These are phyloP conservation scores for Silene conica DNA, from an alignment of 148 eudicot genomes.

Conservation along the genomic window DNA sequence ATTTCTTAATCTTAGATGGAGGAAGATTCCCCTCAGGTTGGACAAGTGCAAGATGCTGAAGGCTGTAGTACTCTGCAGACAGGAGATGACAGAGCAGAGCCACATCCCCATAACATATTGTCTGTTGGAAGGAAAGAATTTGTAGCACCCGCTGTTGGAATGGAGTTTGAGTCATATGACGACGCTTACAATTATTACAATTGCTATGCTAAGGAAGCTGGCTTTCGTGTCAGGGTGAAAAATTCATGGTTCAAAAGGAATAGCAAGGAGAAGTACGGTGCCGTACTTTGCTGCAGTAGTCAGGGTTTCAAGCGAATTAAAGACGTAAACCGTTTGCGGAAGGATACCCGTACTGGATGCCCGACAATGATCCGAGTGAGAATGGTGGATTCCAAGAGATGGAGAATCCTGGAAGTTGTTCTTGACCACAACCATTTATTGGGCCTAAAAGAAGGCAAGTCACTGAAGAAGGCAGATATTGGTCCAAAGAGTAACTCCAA, in stretches of 20 bases:
- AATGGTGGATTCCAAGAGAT: constrained; percentile 57
- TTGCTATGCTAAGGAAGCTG: constrained; percentile 72
- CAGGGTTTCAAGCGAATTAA: constrained; percentile 79
- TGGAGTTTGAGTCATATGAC: constrained; percentile 89
- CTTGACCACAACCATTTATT: constrained; percentile 66
- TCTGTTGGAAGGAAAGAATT: constrained; percentile 50
- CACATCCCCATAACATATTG: constrained; percentile 27
- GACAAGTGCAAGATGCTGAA: constrained; percentile 26
- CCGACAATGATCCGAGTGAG: constrained; percentile 71
- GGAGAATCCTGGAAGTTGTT: constrained; percentile 63
- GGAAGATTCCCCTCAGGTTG: constrained; percentile 35
- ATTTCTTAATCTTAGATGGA: constrained; percentile 36
- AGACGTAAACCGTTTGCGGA: constrained; percentile 59
- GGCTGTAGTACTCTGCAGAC: constrained; percentile 22
- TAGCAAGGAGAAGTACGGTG: constrained; percentile 82
- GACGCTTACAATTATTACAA: constrained; percentile 81
- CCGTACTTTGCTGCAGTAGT: constrained; percentile 87
- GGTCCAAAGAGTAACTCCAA: constrained; percentile 38
- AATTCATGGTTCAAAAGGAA: constrained; percentile 84
- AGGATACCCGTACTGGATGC: constrained; percentile 84
- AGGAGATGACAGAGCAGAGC: constrained; percentile 27
- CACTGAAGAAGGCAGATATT: constrained; percentile 36
- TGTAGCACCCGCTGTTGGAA: constrained; percentile 65
- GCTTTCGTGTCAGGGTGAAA: constrained; percentile 76
- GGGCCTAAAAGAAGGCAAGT: constrained; percentile 43